Evolutionary conservation across 345 rosid genomes (phyloP).

Genomic region (Alliaria petiolata): DNA sequence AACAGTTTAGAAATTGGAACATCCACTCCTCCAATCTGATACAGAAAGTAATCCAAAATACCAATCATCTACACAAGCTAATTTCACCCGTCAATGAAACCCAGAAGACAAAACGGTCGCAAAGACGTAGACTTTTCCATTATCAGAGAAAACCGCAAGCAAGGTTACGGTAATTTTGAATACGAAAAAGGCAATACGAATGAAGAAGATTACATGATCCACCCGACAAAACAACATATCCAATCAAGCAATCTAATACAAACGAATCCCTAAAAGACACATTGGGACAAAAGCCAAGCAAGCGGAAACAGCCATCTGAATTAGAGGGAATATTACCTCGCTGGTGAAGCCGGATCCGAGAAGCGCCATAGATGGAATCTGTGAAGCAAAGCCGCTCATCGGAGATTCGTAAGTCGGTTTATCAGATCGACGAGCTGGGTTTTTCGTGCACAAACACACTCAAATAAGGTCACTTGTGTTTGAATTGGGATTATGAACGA

Average conservation of each 20-base stretch:
- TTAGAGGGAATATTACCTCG: constrained; percentile 31
- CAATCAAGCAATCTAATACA: background rate
- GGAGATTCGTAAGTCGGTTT: constrained; percentile 6
- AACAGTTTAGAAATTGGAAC: background rate
- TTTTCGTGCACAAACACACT: background rate
- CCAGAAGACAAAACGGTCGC: background rate
- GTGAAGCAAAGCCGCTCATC: constrained; percentile 27
- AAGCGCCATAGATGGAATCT: constrained; percentile 39
- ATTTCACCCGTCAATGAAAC: background rate
- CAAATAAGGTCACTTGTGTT: background rate
- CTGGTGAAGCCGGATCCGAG: constrained; percentile 39
- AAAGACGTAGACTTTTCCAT: background rate
- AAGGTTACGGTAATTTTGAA: background rate
- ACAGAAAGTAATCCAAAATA: background rate
- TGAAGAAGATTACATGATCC: background rate
- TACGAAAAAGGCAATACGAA: background rate
- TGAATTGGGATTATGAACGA: background rate
- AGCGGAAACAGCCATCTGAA: background rate
- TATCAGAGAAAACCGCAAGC: background rate
- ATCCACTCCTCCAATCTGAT: background rate
- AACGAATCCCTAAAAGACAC: background rate
- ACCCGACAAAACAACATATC: background rate
- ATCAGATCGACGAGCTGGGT: background rate
- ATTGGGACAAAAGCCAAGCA: background rate
- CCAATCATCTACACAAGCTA: background rate